Base-by-base conservation (phyloP, 2,329 filamentous ascomycete genomes). In the Amauroascus verrucosus region DNA sequence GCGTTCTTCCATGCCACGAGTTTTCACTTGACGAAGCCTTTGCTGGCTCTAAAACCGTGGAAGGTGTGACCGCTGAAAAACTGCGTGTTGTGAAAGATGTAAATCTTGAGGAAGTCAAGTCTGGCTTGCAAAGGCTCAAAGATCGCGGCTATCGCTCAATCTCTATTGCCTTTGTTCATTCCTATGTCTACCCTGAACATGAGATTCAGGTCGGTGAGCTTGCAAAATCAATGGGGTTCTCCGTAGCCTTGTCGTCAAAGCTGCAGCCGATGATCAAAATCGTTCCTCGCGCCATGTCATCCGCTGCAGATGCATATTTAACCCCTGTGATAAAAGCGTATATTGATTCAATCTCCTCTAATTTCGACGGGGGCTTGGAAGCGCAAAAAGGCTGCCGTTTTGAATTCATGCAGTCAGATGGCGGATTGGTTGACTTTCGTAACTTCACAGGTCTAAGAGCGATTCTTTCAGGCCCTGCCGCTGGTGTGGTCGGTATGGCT, bases 391-490 rank as follows among this genome's bases (percentile, higher is more conserved):
- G 83, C 6, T 86, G 88, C 2, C 77, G 90, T 58, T 96, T 90
- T 70, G 90, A 96, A 66, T 96, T 96, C 61, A 96, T 96, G 91
- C 90, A 96, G 69, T 91, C 86, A 5, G 88, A 94, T 59, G 88
- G 88, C 47, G 81, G 81, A 3, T 67, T 84, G 6, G 81, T 83
- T 6, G 72, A 75, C 56, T 73, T 74, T 50, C 70, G 69, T 52
- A 67, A 76, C 61, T 96, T 96, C 64, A 93, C 87, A 1, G 90
- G 90, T 0, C 72, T 96, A 8, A 85, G 86, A 62, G 90, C 89
- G 1, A 95, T 96, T 54, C 67, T 96, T 3, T 95, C 89, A 0
- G 91, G 90, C 0, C 90, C 90, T 0, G 90, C 90, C n/a, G 90
- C 90, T 43, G 90, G 90, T 44, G 90, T 96, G 0, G 90, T 96